Percentiles rank a stretch among this genome's conserved stretches.
Conservation (phyloP, 805 yeast species). For the Saturnispora kantuleensis region DNA sequence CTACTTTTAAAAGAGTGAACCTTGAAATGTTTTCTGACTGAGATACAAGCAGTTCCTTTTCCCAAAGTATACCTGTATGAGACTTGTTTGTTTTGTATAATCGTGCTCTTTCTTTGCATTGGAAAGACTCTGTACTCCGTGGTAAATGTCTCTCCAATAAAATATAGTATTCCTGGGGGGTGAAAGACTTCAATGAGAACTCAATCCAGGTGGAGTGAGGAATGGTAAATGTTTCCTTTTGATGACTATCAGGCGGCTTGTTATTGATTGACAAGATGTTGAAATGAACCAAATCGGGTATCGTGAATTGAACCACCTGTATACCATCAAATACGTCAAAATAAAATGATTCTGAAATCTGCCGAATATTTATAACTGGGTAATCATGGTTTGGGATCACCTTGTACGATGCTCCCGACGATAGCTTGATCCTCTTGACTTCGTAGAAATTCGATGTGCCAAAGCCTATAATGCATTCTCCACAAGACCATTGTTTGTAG, state of each 20-base stretch:
- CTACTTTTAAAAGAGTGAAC: background rate
- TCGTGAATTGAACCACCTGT: background rate
- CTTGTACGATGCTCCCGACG: background rate
- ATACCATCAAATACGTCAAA: slow-evolving; percentile 4
- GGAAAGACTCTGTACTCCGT: background rate
- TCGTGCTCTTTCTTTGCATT: background rate
- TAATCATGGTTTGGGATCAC: slow-evolving; percentile 8
- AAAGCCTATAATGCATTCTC: slow-evolving; percentile 2
- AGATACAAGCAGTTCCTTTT: background rate
- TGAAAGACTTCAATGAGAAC: background rate
- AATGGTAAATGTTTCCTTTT: background rate
- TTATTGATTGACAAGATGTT: background rate
- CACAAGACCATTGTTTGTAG: background rate
- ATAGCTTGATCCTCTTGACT: background rate
- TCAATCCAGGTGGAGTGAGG: background rate
- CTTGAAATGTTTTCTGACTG: background rate
- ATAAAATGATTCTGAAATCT: background rate
- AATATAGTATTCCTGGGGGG: background rate
- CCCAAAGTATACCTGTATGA: slow-evolving; percentile 3
- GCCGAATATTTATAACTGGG: background rate
- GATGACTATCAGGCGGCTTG: background rate
- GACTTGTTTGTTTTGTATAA: background rate
- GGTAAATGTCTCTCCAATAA: slow-evolving; percentile 6
- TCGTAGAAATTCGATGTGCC: slow-evolving; percentile 4
- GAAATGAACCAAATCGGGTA: slow-evolving; percentile 6